Evolutionary conservation across 495 filamentous ascomycete genomes (phyloP).

Genomic region (Penicillium alfredii): DNA sequence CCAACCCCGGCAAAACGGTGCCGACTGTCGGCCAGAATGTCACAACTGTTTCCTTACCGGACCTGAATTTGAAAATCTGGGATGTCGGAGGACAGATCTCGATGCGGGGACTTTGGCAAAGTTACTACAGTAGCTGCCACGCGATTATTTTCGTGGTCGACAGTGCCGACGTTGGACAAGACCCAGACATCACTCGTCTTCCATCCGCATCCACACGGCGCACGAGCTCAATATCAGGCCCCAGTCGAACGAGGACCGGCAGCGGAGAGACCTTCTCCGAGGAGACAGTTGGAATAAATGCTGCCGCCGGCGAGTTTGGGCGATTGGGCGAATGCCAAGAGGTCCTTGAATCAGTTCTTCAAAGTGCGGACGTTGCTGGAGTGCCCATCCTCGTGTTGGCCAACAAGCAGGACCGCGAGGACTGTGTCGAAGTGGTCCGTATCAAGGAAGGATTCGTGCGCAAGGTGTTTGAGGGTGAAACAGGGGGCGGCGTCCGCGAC

Average conservation of each 20-base stretch:
- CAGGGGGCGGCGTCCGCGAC: conserved; percentile 76
- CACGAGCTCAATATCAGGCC: conserved; percentile 30
- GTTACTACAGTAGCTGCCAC: conserved; percentile 88
- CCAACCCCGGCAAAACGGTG: conserved; percentile 66
- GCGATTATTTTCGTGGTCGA: conserved; percentile 98
- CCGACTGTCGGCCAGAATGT: conserved; percentile 98
- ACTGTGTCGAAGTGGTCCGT: conserved; percentile 92
- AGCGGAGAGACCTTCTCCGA: conserved; percentile 27
- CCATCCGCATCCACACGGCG: conserved; percentile 20
- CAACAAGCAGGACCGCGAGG: conserved; percentile 96
- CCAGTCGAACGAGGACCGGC: too few species aligned
- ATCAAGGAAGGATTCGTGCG: conserved; percentile 95
- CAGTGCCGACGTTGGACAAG: conserved; percentile 81
- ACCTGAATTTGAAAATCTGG: conserved; percentile 98
- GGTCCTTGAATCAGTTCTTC: conserved; percentile 79
- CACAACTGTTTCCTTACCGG: conserved; percentile 74
- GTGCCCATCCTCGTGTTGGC: conserved; percentile 89
- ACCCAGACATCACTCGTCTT: conserved; percentile 46
- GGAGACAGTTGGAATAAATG: conserved; percentile 33
- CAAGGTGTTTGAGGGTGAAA: conserved; percentile 90
- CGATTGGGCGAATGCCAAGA: conserved; percentile 82
- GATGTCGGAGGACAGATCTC: conserved; percentile 91
- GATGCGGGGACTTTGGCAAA: conserved; percentile 89
- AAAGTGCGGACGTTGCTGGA: conserved; percentile 76
- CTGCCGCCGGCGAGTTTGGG: conserved; percentile 51